Conservation (phyloP, 495 filamentous ascomycete genomes). For the Podospora anserina region DNA sequence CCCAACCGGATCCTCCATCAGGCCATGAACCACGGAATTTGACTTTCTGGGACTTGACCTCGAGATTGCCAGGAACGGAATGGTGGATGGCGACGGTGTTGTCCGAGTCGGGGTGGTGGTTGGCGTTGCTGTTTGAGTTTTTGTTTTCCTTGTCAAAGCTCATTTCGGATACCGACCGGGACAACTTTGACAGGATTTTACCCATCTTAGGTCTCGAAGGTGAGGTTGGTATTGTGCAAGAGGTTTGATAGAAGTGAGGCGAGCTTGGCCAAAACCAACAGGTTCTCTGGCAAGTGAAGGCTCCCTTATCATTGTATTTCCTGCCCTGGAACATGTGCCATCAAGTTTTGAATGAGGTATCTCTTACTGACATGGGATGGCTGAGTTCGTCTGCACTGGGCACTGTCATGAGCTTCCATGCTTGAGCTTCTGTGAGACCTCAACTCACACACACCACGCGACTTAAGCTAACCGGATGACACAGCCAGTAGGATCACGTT, state of each 20-base stretch:
- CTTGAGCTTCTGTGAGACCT: neutral
- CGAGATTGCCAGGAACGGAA: neutral
- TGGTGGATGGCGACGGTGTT: neutral
- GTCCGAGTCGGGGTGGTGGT: neutral
- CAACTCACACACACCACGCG: neutral
- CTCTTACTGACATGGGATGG: neutral
- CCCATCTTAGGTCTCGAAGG: neutral
- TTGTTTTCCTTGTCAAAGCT: neutral
- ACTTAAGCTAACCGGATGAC: neutral
- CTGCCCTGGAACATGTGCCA: too few relatives aligned
- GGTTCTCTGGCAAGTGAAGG: neutral
- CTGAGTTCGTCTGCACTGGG: neutral
- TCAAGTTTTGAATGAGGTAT: too few relatives aligned
- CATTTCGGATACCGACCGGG: too few relatives aligned
- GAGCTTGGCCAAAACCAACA: neutral
- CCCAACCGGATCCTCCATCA: neutral
- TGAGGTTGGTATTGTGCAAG: neutral
- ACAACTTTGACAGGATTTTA: neutral
- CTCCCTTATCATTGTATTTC: neutral
- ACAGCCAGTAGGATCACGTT: neutral
- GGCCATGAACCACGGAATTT: neutral
- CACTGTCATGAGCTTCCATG: neutral
- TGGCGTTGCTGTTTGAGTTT: neutral
- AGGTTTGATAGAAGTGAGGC: neutral
- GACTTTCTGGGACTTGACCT: neutral